Evolutionary conservation across 169 alveolate species (phyloP).

Genomic region (Plasmodium vinckei): DNA sequence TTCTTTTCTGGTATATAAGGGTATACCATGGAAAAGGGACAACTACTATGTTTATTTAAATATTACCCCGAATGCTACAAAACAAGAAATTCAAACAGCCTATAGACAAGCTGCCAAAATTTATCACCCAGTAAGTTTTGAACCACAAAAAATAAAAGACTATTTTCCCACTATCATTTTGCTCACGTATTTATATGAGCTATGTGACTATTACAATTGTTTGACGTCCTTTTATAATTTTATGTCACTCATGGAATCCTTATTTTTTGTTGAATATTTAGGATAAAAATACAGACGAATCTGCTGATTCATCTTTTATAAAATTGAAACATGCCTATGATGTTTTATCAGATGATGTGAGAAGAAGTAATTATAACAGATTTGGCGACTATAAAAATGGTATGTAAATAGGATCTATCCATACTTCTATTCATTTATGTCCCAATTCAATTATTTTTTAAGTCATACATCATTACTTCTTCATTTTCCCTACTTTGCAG

Average conservation of each 20-base stretch:
- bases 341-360: slow-evolving; percentile 47
- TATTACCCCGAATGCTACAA: slow-evolving; percentile 68
- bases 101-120: slow-evolving; percentile 76
- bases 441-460: not conserved
- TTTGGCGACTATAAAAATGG: slow-evolving; percentile 77
- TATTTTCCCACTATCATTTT: too few relatives aligned
- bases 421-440: too few relatives aligned
- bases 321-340: slow-evolving; percentile 70
- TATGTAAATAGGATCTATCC: not conserved
- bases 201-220: too few relatives aligned
- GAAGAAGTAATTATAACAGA: slow-evolving; percentile 74
- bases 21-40: slow-evolving; percentile 74
- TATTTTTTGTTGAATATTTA: not conserved
- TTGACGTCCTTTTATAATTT: not conserved
- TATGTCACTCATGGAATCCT: not conserved
- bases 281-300: slow-evolving; percentile 70
- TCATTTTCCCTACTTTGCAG: slow-evolving; percentile 3
- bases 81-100: slow-evolving; percentile 74
- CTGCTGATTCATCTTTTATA: slow-evolving; percentile 65
- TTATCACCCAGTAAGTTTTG: slow-evolving; percentile 64
- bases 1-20: slow-evolving; percentile 67
- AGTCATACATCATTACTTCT: not conserved
- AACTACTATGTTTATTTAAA: slow-evolving; percentile 51
- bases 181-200: not conserved
- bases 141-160: not conserved